Conservation (phyloP, 2,329 filamentous ascomycete genomes). For the Aspergillus niger region DNA sequence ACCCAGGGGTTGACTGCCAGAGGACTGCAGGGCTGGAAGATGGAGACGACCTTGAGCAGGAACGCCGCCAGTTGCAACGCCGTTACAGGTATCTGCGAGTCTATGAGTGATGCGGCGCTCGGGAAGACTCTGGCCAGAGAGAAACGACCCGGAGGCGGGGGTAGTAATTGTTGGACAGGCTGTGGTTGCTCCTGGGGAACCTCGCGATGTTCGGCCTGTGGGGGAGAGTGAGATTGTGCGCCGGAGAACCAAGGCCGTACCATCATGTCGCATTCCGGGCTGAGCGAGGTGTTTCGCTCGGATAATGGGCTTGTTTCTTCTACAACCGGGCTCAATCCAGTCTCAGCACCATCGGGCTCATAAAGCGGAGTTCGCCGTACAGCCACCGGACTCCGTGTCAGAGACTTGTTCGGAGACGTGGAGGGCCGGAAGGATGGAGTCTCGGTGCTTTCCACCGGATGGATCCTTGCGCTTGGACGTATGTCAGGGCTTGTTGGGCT, state of each 20-base stretch:
- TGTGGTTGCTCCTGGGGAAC: constrained; percentile 20
- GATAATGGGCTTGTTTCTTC: constrained; percentile 14
- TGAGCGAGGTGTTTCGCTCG: constrained; percentile 24
- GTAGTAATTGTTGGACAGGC: constrained; percentile 41
- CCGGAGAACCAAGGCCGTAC: constrained; percentile 34
- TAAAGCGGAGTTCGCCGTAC: constrained; percentile 31
- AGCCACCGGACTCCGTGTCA: constrained; percentile 23
- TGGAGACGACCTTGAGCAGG: constrained; percentile 65
- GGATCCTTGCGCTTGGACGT: constrained; percentile 38
- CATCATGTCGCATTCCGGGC: constrained; percentile 36
- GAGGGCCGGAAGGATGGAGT: constrained; percentile 29
- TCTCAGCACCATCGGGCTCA: constrained; percentile 24
- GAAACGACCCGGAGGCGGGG: constrained; percentile 43
- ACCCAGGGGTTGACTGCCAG: constrained; percentile 66
- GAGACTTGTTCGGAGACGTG: constrained; percentile 30
- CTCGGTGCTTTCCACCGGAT: constrained; percentile 41
- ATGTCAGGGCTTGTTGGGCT: constrained; percentile 37
- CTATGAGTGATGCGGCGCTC: constrained; percentile 27
- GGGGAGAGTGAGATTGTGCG: constrained; percentile 29
- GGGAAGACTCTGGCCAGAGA: constrained; percentile 24
- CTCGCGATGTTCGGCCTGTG: constrained; percentile 17
- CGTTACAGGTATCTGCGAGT: constrained; percentile 36
- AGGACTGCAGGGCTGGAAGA: constrained; percentile 71
- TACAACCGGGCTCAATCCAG: constrained; percentile 19
- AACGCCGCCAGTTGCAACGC: constrained; percentile 64